Evolutionary conservation across 1,284 basidiomycete species (phyloP), one percentile per base, ranked within the genome.

Genomic region (Moesziomyces sp.): DNA sequence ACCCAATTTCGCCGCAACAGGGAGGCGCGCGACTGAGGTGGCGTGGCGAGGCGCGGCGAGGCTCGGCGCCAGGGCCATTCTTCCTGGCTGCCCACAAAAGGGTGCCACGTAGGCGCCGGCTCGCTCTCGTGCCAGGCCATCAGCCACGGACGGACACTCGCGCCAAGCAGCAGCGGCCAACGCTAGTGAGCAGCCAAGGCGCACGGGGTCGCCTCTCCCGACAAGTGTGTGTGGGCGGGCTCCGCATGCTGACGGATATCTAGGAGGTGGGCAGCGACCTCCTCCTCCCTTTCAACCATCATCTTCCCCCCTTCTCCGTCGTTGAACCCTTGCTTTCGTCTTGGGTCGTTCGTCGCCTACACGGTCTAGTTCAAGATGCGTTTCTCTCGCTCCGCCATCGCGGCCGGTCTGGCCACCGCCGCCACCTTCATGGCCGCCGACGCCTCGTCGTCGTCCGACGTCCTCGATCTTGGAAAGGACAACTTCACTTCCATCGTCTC

Each of bases 401-500:
- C 59, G 58, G 73, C 68, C 47, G 68, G 68, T 71, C 73, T 76
- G 63, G 68, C 73, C 43, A 68, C 65, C 58, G 69, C 73, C 67
- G 68, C 69, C 73, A 73, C 69, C 42, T 46, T 72, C 40, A 82
- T 88, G 77, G 89, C 86, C 64, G 84, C 88, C 63, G 89, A 88
- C 56, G 88, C 74, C 26, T 74, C 89, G 49, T 86, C 85, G 43
- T 84, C 86, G 52, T 93, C 92, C n/a, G 93, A 97, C 85, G 94
- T 97, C 74, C 74, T 94, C 65, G 90, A 87, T 83, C 86, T 97
- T 74, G 92, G 89, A 44, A 85, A 89, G 51, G 85, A 87, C 78
- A 90, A 88, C 83, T 97, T 98, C 85, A 88, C 90, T 76, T 85
- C 88, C 34, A 86, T 88, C 64, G 90, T 96, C 71, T 86, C 88